Base-by-base conservation (phyloP, 495 filamentous ascomycete species). In the Penicillium manginii region DNA sequence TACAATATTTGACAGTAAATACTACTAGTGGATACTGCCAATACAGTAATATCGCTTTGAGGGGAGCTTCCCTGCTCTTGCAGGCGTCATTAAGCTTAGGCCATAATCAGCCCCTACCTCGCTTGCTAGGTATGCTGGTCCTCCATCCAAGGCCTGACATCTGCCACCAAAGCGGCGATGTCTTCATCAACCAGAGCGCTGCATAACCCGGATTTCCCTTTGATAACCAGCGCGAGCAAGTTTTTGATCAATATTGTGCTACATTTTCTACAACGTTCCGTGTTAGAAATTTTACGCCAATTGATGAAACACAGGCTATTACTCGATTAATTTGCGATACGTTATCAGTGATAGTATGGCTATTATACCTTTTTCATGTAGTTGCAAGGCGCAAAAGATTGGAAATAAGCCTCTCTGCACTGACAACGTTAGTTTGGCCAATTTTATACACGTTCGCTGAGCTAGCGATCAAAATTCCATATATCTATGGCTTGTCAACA, bases 401-500 rank as follows among this genome's bases (percentile, higher is more conserved):
- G 21, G 19, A 43, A 54, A 31, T 45, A 45, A 45, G 52, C 39
- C 26, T 45, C 39, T 33, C 31, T 53, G 40, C 40, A 43, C 40
- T 43, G 40, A 21, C 40, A 43, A 43, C 40, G 17, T 43, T 43
- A 43, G 40, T 21, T 43, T 5, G 40, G 9, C 40, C 40, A 43
- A 43, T n/a, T 21, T 2, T 43, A 17, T 43, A 19, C 40, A 43
- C 40, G 8, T 43, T 43, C 9, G 17, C 40, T 11, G 88, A 92
- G 60, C 90, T 86, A 0, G 83, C 83, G 2, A 67, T 90, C 21
- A 77, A 7, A 92, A 92, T 53, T 78, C 85, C 0, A 73, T 92
- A 0, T 91, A 92, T 57, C 79, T 91, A 15, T 91, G 87, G 88
- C 77, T 91, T 2, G 78, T 91, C n/a, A 79, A 71, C 42, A 79